phyloP scores from a whole-genome alignment of 2,329 filamentous ascomycete species.

The Hymenoscyphus occultus region DNA sequence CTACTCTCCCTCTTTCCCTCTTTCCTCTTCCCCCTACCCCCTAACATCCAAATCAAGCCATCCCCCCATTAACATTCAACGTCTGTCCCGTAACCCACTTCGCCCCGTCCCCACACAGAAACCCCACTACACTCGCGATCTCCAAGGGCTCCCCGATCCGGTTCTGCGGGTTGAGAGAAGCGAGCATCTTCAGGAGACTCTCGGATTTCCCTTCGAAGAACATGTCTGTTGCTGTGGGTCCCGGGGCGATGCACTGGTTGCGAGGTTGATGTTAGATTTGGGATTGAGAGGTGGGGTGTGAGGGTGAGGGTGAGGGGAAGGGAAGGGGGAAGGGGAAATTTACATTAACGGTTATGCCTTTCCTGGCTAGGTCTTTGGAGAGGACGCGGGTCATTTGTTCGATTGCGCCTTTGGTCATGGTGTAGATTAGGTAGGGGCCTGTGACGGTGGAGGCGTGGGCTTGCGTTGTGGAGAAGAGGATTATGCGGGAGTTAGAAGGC shows the following conservation, averaged over 20 bases:
- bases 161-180: constrained; percentile 41
- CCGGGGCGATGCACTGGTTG: too few relatives aligned
- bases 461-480: constrained; percentile 50
- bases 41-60: constrained; percentile 20
- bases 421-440: constrained; percentile 46
- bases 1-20: too few relatives aligned
- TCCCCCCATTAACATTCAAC: constrained; percentile 32
- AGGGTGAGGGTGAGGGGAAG: neutral
- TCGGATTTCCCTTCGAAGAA: constrained; percentile 45
- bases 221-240: constrained; percentile 46
- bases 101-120: constrained; percentile 32
- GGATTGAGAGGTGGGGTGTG: neutral
- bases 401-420: constrained; percentile 50
- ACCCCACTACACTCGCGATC: constrained; percentile 44
- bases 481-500: constrained; percentile 45
- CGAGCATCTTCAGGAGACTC: constrained; percentile 41
- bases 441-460: constrained; percentile 39
- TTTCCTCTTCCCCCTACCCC: too few relatives aligned
- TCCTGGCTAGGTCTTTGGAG: constrained; percentile 48
- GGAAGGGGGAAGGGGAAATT: neutral
- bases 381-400: constrained; percentile 51
- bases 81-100: constrained; percentile 31
- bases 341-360: constrained; percentile 49
- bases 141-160: constrained; percentile 48
- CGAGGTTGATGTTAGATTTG: too few relatives aligned